These are phyloP conservation scores for Dryas integrifolia DNA, from an alignment of 331 rosid genomes.

Conservation along the genomic window DNA sequence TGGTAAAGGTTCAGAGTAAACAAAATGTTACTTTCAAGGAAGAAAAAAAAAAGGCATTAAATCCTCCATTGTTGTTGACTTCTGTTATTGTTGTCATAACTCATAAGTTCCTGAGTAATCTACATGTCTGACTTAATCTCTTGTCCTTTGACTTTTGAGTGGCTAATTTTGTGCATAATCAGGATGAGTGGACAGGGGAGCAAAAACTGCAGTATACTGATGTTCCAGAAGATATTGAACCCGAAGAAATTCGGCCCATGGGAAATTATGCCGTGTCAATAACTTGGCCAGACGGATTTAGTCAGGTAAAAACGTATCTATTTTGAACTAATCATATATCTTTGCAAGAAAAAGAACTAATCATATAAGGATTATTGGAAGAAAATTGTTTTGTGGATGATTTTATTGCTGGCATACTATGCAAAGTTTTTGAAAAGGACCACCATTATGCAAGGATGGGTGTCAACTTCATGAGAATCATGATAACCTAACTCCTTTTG, in stretches of 20 bases:
- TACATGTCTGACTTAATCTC: slow-evolving; percentile 2
- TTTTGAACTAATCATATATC: neutral
- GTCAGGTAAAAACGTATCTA: slow-evolving; percentile 53
- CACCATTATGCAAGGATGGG: neutral
- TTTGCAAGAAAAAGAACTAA: neutral
- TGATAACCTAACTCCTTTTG: slow-evolving; percentile 5
- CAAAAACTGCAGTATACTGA: slow-evolving; percentile 80
- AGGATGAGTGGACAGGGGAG: slow-evolving; percentile 98
- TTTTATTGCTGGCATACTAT: neutral
- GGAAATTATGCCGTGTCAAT: slow-evolving; percentile 93
- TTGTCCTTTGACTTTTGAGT: slow-evolving; percentile 19
- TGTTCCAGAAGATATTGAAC: slow-evolving; percentile 86
- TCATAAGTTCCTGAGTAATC: slow-evolving; percentile 16
- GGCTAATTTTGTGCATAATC: slow-evolving; percentile 26
- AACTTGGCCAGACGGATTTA: slow-evolving; percentile 96
- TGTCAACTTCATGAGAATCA: neutral
- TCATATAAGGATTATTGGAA: neutral
- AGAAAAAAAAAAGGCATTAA: slow-evolving; percentile 19
- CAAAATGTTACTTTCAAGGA: slow-evolving; percentile 36
- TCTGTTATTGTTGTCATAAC: slow-evolving; percentile 9
- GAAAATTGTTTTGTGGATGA: neutral
- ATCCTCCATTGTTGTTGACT: slow-evolving; percentile 12
- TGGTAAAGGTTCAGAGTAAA: slow-evolving; percentile 19
- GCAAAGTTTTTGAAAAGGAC: neutral
- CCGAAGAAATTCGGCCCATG: slow-evolving; percentile 89